These are phyloP conservation scores for Echinochloa phyllopogon DNA, from an alignment of 176 grass and related monocot species.

Conservation along the genomic window DNA sequence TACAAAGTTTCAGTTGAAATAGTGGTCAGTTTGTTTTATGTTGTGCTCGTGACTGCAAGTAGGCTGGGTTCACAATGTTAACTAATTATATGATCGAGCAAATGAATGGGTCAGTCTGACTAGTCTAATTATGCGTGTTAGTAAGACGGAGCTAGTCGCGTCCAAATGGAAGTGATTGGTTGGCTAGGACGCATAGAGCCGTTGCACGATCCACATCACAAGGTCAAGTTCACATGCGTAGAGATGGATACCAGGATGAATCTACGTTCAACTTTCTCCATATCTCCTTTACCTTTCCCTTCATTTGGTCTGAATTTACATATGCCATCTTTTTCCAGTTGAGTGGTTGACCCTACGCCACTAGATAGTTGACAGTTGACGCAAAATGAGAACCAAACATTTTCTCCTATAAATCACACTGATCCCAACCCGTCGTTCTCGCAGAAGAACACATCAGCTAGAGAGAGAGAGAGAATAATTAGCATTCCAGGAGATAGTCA, in stretches of 20 bases:
- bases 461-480: too few relatives aligned
- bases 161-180: background rate
- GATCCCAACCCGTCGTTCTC: too few relatives aligned
- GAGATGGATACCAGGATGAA: background rate
- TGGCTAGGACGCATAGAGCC: background rate
- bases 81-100: background rate
- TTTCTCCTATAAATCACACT: too few relatives aligned
- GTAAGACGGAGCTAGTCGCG: background rate
- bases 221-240: background rate
- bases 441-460: background rate
- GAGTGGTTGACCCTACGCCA: background rate
- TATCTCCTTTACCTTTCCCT: background rate
- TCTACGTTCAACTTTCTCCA: background rate
- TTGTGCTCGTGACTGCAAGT: background rate
- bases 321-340: too few relatives aligned
- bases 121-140: background rate
- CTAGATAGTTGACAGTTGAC: too few relatives aligned
- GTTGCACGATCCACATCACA: slow-evolving; percentile 18
- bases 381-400: background rate
- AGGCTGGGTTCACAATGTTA: background rate
- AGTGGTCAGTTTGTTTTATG: background rate
- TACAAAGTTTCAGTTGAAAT: background rate
- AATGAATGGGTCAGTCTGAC: background rate
- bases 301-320: too few relatives aligned
- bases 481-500: too few relatives aligned